Evolutionary conservation across 495 filamentous ascomycete species (phyloP), one percentile per base, ranked within the genome.

Genomic region (Xylaria scruposa): DNA sequence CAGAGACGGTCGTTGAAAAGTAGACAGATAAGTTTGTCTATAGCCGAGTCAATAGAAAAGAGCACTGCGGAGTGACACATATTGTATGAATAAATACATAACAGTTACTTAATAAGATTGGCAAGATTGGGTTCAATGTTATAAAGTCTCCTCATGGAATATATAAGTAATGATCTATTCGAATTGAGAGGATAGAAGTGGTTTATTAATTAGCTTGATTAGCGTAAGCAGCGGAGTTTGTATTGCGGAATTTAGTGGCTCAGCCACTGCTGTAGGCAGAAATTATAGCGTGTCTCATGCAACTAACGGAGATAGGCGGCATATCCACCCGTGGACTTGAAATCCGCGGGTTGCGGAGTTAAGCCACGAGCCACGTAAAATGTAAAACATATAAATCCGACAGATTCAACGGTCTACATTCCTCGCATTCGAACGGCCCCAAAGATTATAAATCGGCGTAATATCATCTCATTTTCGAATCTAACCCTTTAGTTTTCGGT

Each of bases 221-320:
- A 47, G 44, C 17, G 44, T 47, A 17, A 17, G 15, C 19, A n/a
- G 44, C 19, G 17, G 44, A 47, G 44, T 47, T 19, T 47, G 44
- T 19, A 8, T 0, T 47, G 44, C 4, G 42, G 44, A 17, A 2
- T 38, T 38, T 8, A 38, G 36, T 38, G 29, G 42, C 15, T 17
- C 42, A 46, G 42, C 42, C 42, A 46, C 12, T 4, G 15, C 44
- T 1, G 9, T 59, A 59, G 54, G 54, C 54, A 36, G 54, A 59
- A 59, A 29, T 10, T 59, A 13, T 59, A 59, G 54, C 15, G 54
- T n/a, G 26, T 59, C 12, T 26, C 36, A 62, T 38, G 60, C 36
- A 26, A 24, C 19, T 15, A 24, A 40, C 60, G 60, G 60, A 62
- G 60, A 62, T 62, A 62, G 60, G 60, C 38, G 60, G 3, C n/a